Evolutionary conservation across 192 early-diverging fungal genomes (phyloP).

Genomic region (Chytriomyces hyalinus): DNA sequence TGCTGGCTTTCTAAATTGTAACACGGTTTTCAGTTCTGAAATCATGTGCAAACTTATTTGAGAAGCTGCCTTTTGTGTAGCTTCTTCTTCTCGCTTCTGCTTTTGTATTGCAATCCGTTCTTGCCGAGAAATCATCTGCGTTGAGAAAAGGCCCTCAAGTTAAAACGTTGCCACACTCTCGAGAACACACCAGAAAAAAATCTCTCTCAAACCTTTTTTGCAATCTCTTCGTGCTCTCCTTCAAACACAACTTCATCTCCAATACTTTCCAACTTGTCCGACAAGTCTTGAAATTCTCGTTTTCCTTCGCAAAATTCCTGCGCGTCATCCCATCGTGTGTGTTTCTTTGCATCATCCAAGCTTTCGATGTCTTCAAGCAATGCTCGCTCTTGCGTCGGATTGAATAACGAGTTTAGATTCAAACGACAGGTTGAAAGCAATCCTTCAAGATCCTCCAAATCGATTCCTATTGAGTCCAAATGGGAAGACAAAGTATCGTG

Average conservation of each 20-base stretch:
- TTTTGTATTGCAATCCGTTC: background rate
- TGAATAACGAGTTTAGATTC: too few species aligned
- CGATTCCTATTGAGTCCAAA: too few species aligned
- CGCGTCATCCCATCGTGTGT: too few species aligned
- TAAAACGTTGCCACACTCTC: too few species aligned
- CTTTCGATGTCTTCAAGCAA: too few species aligned
- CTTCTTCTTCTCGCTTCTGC: conserved; percentile 2
- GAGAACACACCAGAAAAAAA: too few species aligned
- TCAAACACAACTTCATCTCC: conserved; percentile 1
- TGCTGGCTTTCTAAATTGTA: background rate
- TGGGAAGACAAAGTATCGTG: too few species aligned
- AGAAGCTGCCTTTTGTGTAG: background rate
- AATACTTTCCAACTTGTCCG: background rate
- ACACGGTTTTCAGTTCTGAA: background rate
- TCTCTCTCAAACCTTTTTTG: too few species aligned
- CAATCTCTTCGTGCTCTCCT: background rate
- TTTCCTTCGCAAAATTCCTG: background rate
- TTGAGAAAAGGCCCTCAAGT: background rate
- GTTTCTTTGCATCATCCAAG: too few species aligned
- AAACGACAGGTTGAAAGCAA: too few species aligned
- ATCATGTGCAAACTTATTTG: background rate
- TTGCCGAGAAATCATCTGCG: background rate
- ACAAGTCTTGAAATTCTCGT: background rate
- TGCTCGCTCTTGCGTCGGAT: too few species aligned
- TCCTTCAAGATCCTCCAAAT: too few species aligned